Percentiles rank a stretch among this genome's conserved stretches.
These are phyloP conservation scores for Aspergillus biplanus DNA, from an alignment of 495 filamentous ascomycete genomes.

Conservation along the genomic window DNA sequence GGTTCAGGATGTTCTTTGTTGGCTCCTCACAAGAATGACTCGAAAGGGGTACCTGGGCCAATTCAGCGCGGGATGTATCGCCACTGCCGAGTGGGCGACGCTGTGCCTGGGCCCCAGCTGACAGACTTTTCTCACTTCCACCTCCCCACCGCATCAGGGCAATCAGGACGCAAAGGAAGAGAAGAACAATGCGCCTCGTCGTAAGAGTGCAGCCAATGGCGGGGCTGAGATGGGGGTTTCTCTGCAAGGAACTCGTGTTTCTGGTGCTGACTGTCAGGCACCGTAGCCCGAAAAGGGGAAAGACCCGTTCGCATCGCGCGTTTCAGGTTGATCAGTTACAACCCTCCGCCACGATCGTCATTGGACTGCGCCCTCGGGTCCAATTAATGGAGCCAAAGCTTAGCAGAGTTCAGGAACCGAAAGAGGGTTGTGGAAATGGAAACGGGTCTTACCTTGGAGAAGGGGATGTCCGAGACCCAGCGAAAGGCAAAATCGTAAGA, in stretches of 20 bases:
- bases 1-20: too few relatives aligned
- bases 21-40: too few relatives aligned
- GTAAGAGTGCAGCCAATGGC: constrained; percentile 1
- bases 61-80: too few relatives aligned
- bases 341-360: background rate
- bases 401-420: background rate
- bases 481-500: too few relatives aligned
- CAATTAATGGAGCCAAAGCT: constrained; percentile 2
- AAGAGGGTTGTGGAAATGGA: too few relatives aligned
- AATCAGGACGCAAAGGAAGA: background rate
- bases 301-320: background rate
- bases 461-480: background rate
- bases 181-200: background rate
- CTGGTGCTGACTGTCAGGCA: background rate
- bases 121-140: too few relatives aligned
- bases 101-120: too few relatives aligned
- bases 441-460: background rate
- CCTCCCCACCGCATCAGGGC: background rate
- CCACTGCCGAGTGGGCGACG: too few relatives aligned
- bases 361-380: background rate
- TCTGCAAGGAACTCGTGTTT: constrained; percentile 12
- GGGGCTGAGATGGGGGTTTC: background rate
- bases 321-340: constrained; percentile 6
- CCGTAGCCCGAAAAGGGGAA: background rate
- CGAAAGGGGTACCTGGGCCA: too few relatives aligned